Evolutionary conservation across 441 rosid genomes (phyloP).

Genomic region (Codiaeum variegatum): DNA sequence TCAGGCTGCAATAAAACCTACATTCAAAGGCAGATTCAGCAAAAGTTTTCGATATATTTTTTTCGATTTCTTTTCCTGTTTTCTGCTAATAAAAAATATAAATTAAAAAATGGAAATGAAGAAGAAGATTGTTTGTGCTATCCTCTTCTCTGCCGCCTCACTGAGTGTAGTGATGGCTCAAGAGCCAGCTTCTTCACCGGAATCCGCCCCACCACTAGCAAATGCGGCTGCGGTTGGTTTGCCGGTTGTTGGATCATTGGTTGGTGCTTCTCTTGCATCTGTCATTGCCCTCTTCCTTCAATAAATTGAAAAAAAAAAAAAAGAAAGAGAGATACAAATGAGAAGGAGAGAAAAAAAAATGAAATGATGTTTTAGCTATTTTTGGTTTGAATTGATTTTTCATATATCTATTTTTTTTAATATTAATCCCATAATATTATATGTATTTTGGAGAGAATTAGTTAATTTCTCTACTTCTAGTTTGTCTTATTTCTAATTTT

Average conservation of each 20-base stretch:
- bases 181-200: conserved; percentile 30
- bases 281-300: conserved; percentile 54
- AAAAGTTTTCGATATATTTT: background rate
- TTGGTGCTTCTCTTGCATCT: conserved; percentile 62
- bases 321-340: background rate
- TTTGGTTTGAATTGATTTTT: conserved; percentile 2
- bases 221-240: conserved; percentile 34
- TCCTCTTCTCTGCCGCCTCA: conserved; percentile 56
- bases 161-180: conserved; percentile 49
- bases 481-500: background rate
- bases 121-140: conserved; percentile 61
- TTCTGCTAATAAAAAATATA: background rate
- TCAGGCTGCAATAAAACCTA: conserved; percentile 25
- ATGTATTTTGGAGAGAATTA: background rate
- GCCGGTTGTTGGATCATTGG: conserved; percentile 53
- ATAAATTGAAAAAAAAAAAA: conserved; percentile 18
- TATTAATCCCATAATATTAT: background rate
- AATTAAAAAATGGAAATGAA: conserved; percentile 51
- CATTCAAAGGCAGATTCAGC: conserved; percentile 19
- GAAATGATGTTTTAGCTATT: conserved; percentile 11
- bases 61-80: background rate
- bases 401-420: background rate
- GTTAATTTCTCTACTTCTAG: background rate
- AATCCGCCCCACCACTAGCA: conserved; percentile 39
- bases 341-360: background rate